phyloP scores from a whole-genome alignment of 345 rosid species.

The Mallotus nudiflorus region DNA sequence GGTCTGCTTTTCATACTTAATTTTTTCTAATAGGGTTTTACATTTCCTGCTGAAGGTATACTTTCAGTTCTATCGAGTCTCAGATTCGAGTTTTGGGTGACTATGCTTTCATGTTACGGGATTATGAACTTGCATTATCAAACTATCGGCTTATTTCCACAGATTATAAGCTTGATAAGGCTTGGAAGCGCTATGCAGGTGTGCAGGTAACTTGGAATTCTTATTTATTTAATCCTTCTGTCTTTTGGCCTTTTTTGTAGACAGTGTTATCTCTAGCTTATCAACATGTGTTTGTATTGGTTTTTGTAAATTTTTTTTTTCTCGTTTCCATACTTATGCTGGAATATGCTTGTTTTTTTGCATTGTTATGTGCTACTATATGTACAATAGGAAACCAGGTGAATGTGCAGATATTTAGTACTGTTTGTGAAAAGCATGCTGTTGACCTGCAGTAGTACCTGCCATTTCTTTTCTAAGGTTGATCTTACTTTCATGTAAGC shows the following conservation, averaged over 20 bases:
- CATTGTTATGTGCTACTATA: no score
- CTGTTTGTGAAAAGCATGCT: not conserved
- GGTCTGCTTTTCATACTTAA: slow-evolving; percentile 23
- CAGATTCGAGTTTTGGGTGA: slow-evolving; percentile 95
- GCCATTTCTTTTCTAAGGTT: not conserved
- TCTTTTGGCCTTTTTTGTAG: not conserved
- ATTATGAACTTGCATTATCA: slow-evolving; percentile 92
- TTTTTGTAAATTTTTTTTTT: not conserved
- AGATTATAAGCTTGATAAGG: slow-evolving; percentile 97
- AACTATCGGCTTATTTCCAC: slow-evolving; percentile 94
- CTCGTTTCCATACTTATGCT: not conserved
- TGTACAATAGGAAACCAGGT: not conserved
- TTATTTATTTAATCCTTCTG: not conserved
- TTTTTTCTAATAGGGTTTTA: slow-evolving; percentile 26
- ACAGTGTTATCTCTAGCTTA: not conserved
- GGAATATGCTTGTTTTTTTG: not conserved
- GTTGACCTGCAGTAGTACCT: not conserved
- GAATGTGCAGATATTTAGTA: no score
- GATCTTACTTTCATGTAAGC: not conserved
- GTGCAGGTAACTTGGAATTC: slow-evolving; percentile 69
- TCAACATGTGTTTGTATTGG: not conserved
- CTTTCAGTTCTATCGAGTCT: slow-evolving; percentile 83
- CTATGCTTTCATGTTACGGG: slow-evolving; percentile 96
- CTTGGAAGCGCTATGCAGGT: slow-evolving; percentile 97
- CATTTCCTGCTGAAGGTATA: slow-evolving; percentile 68